Evolutionary conservation across 2,329 filamentous ascomycete species (phyloP).

Genomic region (Penicillium sclerotigenum): DNA sequence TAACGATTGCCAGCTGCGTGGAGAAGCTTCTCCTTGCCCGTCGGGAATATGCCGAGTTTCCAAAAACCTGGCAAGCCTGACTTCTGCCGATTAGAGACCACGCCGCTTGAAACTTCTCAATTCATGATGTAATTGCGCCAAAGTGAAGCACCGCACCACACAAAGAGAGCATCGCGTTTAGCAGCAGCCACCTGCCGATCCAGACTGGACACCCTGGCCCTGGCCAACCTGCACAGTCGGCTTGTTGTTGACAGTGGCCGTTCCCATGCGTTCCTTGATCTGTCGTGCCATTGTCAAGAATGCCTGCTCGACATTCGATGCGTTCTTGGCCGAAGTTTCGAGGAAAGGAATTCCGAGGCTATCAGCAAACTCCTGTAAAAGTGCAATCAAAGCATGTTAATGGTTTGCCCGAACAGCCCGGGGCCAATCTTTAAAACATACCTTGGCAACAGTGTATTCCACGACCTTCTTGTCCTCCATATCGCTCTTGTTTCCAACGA

Average conservation of each 20-base stretch:
- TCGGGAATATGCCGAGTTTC: slow-evolving; percentile 8
- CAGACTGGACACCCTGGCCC: slow-evolving; percentile 88
- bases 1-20: slow-evolving; percentile 12
- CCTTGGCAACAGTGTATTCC: slow-evolving; percentile 99
- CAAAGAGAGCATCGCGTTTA: slow-evolving; percentile 51
- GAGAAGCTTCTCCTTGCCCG: slow-evolving; percentile 7
- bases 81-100: slow-evolving; percentile 16
- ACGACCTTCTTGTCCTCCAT: slow-evolving; percentile 99
- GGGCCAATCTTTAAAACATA: slow-evolving; percentile 45
- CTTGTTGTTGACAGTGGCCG: slow-evolving; percentile 96
- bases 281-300: slow-evolving; percentile 99
- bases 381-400: slow-evolving; percentile 12
- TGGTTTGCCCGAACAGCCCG: background rate
- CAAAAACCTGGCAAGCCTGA: slow-evolving; percentile 9
- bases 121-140: slow-evolving; percentile 27
- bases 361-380: slow-evolving; percentile 87
- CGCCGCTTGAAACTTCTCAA: slow-evolving; percentile 17
- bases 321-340: slow-evolving; percentile 99
- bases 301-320: slow-evolving; percentile 98
- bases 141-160: slow-evolving; percentile 23
- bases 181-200: slow-evolving; percentile 84
- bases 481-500: slow-evolving; percentile 99
- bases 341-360: slow-evolving; percentile 98
- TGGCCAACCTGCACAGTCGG: slow-evolving; percentile 93
- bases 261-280: slow-evolving; percentile 99